Percentiles rank a stretch among this genome's conserved stretches.
These are phyloP conservation scores for Coemansia sp. DNA, from an alignment of 192 early-diverging fungal genomes.

Conservation along the genomic window DNA sequence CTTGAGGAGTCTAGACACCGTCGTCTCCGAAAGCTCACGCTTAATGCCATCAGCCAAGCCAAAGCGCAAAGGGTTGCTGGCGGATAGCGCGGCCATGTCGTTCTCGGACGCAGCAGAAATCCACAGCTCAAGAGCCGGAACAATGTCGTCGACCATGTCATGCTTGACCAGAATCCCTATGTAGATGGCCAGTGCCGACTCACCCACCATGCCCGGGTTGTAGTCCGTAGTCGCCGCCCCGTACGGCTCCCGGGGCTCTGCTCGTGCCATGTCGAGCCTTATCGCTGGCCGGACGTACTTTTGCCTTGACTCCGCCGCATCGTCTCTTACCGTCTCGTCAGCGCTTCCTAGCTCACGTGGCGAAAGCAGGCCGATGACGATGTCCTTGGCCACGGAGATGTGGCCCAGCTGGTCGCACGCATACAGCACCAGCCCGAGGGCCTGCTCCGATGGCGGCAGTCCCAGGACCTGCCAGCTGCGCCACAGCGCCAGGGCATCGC, in stretches of 20 bases:
- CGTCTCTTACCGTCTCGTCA: background rate
- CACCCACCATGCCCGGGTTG: conserved; percentile 23
- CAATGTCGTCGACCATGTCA: conserved; percentile 14
- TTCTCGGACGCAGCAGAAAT: background rate
- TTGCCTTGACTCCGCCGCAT: background rate
- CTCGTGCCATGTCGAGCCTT: too few relatives aligned
- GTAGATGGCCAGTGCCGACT: conserved; percentile 33
- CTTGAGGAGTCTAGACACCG: conserved; percentile 18
- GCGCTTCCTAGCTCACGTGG: background rate
- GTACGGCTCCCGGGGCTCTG: background rate
- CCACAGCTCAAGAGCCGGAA: conserved; percentile 28
- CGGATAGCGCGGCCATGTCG: background rate
- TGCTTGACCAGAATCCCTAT: conserved; percentile 45
- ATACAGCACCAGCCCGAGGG: conserved; percentile 26
- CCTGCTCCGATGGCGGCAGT: conserved; percentile 14
- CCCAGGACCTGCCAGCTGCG: conserved; percentile 26
- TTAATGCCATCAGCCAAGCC: background rate
- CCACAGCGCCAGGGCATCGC: conserved; percentile 27
- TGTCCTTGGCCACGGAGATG: conserved; percentile 14
- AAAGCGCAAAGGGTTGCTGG: background rate
- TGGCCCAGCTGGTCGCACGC: conserved; percentile 51
- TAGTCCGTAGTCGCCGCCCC: background rate
- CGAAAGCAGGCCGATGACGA: conserved; percentile 24
- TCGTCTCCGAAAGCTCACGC: conserved; percentile 20
- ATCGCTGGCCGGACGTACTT: background rate